phyloP scores from a whole-genome alignment of 495 filamentous ascomycete species.

The Pyronema omphalodes region DNA sequence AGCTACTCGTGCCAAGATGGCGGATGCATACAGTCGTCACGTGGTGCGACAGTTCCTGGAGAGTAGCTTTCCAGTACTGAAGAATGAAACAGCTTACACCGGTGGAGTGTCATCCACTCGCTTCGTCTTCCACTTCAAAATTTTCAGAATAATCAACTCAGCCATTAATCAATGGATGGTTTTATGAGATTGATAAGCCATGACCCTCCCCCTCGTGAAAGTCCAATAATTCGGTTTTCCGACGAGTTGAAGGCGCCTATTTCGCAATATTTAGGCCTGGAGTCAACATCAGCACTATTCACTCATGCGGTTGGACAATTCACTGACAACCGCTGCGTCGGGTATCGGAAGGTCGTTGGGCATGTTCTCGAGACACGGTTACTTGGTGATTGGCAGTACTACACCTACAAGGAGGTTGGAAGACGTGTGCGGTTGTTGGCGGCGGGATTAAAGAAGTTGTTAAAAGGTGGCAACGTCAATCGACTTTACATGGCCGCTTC shows the following conservation, averaged over 20 bases:
- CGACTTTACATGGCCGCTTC: constrained; percentile 13
- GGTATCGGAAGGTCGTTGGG: constrained; percentile 4
- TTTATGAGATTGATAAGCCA: not conserved
- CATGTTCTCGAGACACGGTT: constrained; percentile 3
- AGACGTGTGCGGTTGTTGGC: constrained; percentile 1
- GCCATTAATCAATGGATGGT: not conserved
- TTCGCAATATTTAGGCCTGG: not conserved
- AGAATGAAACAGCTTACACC: no score
- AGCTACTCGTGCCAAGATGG: no score
- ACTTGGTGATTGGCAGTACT: constrained; percentile 14
- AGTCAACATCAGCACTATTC: constrained; percentile 7
- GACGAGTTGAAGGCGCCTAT: constrained; percentile 1
- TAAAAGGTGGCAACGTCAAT: constrained; percentile 2
- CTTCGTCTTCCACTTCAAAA: no score
- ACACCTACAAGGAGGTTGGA: constrained; percentile 12
- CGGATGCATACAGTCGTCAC: no score
- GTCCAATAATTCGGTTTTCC: not conserved
- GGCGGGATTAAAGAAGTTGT: not conserved
- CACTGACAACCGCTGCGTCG: constrained; percentile 9
- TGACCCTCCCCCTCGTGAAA: not conserved
- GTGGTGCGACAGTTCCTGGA: no score
- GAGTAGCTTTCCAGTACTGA: no score
- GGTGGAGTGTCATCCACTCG: no score
- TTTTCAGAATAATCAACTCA: not conserved
- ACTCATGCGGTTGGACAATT: constrained; percentile 3